Evolutionary conservation across 805 yeast genomes (phyloP).

Genomic region (Suhomyces vadensis): DNA sequence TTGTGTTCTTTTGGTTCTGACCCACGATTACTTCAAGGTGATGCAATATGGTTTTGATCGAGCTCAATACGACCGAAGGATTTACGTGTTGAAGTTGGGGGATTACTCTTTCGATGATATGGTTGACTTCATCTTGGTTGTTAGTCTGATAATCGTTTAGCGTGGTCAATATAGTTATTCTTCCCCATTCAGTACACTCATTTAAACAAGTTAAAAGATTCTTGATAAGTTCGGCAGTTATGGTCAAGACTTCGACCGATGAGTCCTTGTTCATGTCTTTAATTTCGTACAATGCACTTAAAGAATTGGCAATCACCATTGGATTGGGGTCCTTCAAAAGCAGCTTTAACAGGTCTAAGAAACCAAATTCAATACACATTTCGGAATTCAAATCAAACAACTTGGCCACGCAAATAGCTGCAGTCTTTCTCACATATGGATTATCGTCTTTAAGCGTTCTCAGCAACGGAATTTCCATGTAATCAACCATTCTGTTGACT

Average conservation of each 20-base stretch:
- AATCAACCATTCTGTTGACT: slow-evolving; percentile 93
- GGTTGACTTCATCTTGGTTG: slow-evolving; percentile 67
- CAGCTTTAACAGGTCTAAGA: slow-evolving; percentile 63
- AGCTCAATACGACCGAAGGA: slow-evolving; percentile 87
- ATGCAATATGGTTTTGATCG: slow-evolving; percentile 76
- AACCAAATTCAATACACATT: slow-evolving; percentile 84
- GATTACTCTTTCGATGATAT: slow-evolving; percentile 82
- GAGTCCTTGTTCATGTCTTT: slow-evolving; percentile 62
- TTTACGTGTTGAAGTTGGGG: slow-evolving; percentile 97
- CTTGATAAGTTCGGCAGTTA: slow-evolving; percentile 46
- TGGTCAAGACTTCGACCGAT: slow-evolving; percentile 32
- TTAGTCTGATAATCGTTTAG: slow-evolving; percentile 67
- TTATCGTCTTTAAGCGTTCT: slow-evolving; percentile 87
- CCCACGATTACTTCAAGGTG: slow-evolving; percentile 55
- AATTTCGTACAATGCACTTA: slow-evolving; percentile 82
- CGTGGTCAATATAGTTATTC: slow-evolving; percentile 84
- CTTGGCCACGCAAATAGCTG: slow-evolving; percentile 96
- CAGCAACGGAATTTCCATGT: slow-evolving; percentile 85
- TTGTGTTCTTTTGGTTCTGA: slow-evolving; percentile 40
- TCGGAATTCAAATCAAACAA: slow-evolving; percentile 81
- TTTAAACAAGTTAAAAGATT: slow-evolving; percentile 81
- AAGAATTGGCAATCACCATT: slow-evolving; percentile 95
- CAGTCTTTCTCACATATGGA: slow-evolving; percentile 97
- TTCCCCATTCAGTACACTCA: slow-evolving; percentile 99
- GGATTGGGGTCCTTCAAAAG: slow-evolving; percentile 87